These are phyloP conservation scores for Pythium oligandrum DNA, from an alignment of 352 stramenopile genomes.

Conservation along the genomic window DNA sequence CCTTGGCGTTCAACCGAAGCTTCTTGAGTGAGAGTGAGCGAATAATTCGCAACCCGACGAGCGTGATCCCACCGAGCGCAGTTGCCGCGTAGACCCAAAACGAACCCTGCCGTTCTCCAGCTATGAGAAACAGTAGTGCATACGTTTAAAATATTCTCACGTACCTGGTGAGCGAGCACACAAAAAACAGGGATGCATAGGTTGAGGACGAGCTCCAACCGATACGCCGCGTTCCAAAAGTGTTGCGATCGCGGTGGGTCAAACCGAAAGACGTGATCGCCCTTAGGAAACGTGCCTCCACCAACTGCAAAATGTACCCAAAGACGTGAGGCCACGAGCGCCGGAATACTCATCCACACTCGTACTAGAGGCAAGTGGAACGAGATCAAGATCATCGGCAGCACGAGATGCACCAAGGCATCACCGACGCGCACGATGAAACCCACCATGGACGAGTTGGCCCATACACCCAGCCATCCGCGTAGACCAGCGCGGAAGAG, in stretches of 20 bases:
- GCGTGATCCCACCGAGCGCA: constrained; percentile 43
- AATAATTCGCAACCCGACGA: constrained; percentile 62
- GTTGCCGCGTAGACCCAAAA: constrained; percentile 78
- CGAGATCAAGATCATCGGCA: constrained; percentile 70
- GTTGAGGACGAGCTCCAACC: constrained; percentile 78
- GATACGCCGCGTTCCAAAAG: constrained; percentile 78
- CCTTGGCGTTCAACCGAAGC: constrained; percentile 56
- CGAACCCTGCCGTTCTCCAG: constrained; percentile 31
- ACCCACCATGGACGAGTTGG: constrained; percentile 55
- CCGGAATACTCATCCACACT: constrained; percentile 78
- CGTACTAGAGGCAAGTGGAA: constrained; percentile 71
- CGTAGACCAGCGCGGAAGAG: constrained; percentile 71
- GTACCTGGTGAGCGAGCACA: constrained; percentile 75
- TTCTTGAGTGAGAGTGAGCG: constrained; percentile 72
- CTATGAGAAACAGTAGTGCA: no score
- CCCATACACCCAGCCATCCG: constrained; percentile 75
- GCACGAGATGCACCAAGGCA: constrained; percentile 57
- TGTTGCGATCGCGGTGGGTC: constrained; percentile 59
- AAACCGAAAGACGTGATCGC: constrained; percentile 77
- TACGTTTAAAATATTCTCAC: not conserved
- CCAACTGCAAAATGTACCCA: constrained; percentile 74
- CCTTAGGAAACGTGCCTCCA: constrained; percentile 63
- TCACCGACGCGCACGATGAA: constrained; percentile 54
- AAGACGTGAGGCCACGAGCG: constrained; percentile 69
- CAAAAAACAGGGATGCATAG: constrained; percentile 73